Evolutionary conservation across 1,139 yeast genomes (phyloP).

Genomic region (Lodderomyces theae): DNA sequence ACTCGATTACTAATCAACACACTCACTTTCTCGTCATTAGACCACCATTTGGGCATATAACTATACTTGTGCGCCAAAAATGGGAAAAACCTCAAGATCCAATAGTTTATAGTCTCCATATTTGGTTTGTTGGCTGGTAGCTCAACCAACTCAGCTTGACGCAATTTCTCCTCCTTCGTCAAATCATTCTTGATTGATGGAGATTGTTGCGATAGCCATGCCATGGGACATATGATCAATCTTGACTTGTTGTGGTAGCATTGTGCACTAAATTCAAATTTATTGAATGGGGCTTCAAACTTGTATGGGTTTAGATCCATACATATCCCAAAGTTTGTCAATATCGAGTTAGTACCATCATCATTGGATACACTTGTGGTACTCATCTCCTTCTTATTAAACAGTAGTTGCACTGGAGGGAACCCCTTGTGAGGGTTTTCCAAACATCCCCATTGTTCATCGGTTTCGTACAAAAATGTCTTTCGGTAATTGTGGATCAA

Average conservation of each 20-base stretch:
- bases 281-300: conserved; percentile 73
- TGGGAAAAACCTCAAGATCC: conserved; percentile 74
- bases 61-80: conserved; percentile 46
- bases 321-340: conserved; percentile 87
- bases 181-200: conserved; percentile 32
- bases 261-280: conserved; percentile 65
- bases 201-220: conserved; percentile 70
- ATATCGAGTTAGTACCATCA: not conserved
- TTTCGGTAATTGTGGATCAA: conserved; percentile 71
- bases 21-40: conserved; percentile 21
- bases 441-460: conserved; percentile 74
- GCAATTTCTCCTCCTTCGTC: conserved; percentile 3
- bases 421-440: conserved; percentile 61
- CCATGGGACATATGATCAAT: conserved; percentile 76
- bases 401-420: conserved; percentile 35
- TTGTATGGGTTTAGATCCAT: conserved; percentile 92
- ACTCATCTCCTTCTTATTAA: conserved; percentile 13
- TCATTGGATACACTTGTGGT: not conserved
- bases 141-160: conserved; percentile 5
- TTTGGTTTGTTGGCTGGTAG: conserved; percentile 19
- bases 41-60: conserved; percentile 22
- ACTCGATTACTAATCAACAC: conserved; percentile 64
- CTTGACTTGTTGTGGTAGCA: conserved; percentile 49
- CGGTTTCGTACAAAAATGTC: conserved; percentile 74
- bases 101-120: conserved; percentile 44